Evolutionary conservation across 2,329 filamentous ascomycete genomes (phyloP).

Genomic region (Colletotrichum brevisporum): DNA sequence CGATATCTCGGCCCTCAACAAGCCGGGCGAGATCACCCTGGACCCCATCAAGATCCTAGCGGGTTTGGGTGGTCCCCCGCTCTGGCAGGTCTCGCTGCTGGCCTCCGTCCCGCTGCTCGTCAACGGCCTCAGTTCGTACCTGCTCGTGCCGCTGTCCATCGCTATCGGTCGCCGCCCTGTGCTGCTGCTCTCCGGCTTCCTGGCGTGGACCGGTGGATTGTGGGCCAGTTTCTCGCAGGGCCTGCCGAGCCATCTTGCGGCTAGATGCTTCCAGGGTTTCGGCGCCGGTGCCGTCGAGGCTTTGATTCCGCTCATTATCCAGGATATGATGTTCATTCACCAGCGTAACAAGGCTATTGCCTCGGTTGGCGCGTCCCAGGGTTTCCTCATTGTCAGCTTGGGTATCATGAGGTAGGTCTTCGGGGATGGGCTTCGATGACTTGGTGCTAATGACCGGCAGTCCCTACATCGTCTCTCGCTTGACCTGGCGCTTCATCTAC

Average conservation of each 20-base stretch:
- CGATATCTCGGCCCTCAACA: constrained; percentile 42
- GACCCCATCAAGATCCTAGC: constrained; percentile 50
- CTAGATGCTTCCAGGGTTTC: constrained; percentile 52
- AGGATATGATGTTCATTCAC: constrained; percentile 57
- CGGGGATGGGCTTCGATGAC: no score
- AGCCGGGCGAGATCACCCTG: constrained; percentile 41
- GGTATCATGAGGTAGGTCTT: constrained; percentile 45
- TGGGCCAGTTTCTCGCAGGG: constrained; percentile 52
- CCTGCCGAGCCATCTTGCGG: constrained; percentile 50
- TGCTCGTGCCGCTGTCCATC: constrained; percentile 56
- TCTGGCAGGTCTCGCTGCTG: constrained; percentile 49
- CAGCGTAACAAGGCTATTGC: constrained; percentile 53
- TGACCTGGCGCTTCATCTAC: constrained; percentile 54
- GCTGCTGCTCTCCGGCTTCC: constrained; percentile 49
- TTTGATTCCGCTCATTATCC: constrained; percentile 54
- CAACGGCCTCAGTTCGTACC: constrained; percentile 52
- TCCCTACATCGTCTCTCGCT: constrained; percentile 49
- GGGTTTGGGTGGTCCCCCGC: constrained; percentile 46
- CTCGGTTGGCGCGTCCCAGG: constrained; percentile 48
- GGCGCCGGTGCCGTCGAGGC: constrained; percentile 54
- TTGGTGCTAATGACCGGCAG: constrained; percentile 27
- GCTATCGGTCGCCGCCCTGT: constrained; percentile 54
- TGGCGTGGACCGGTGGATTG: constrained; percentile 53
- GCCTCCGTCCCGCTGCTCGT: constrained; percentile 52
- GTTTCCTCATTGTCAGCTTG: constrained; percentile 48